Evolutionary conservation across 495 filamentous ascomycete species (phyloP), one percentile per base, ranked within the genome.

Genomic region (Penicillium egyptiacum): DNA sequence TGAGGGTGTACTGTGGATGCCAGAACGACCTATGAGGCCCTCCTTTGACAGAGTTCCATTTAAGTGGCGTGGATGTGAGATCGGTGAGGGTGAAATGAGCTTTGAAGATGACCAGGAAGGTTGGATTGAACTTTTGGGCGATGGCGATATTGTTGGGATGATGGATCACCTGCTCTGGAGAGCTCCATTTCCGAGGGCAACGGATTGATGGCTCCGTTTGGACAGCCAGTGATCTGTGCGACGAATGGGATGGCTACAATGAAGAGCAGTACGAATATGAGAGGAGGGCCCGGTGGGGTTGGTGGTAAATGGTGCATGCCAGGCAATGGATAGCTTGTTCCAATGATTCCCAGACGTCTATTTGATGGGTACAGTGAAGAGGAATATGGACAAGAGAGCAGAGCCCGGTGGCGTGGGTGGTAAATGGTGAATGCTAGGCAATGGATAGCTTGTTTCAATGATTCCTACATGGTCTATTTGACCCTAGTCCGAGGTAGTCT

Each of bases 91-190:
- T 16, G 31, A 50, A 5, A 50, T 37, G 33, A 37, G 35, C 23
- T 25, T 25, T 10, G 50, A 6, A 14, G n/a, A 30, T 16, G 8
- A 16, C 39, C 28, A 40, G 33, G 16, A 31, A 3, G 37, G 51
- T 14, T 53, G 25, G 26, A 31, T 44, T 45, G 19, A 31, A 19
- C 45, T 53, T 45, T 11, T 45, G 28, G 50, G 40, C 10, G 51
- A 44, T 12, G 51, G 51, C 9, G 5, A 44, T 9, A 23, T 53
- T 31, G 28, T 16, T 17, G 51, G 50, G 7, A 22, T 20, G 20
- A 45, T n/a, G n/a, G n/a, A n/a, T 53, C 5, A 31, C 9, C 28
- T 44, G 51, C 19, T 22, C 12, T 31, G 26, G 26, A 5, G 17
- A 35, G 10, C 8, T 33, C 17, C 20, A n/a, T 4, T 53, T 53